These are phyloP conservation scores for Tuctoria greenei DNA, from an alignment of 176 grass and related monocot genomes.

Conservation along the genomic window DNA sequence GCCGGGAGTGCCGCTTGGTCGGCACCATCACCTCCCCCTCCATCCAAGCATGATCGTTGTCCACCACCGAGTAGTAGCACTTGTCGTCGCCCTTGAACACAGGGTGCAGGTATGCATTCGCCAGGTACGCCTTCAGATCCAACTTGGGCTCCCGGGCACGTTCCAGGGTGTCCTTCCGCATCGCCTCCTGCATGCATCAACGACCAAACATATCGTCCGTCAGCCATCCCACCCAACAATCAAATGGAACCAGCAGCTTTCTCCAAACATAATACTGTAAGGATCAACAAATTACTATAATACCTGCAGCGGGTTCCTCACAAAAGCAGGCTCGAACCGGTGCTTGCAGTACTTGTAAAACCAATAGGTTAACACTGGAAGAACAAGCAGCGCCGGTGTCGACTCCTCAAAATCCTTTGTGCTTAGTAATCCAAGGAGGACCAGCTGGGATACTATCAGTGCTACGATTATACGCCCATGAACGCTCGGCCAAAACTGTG, in stretches of 20 bases:
- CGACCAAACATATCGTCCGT: no score
- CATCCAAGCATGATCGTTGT: conserved; percentile 35
- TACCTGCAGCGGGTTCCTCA: conserved; percentile 81
- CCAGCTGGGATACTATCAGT: conserved; percentile 74
- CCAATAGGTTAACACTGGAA: conserved; percentile 81
- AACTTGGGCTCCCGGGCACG: conserved; percentile 84
- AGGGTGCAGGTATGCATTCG: conserved; percentile 66
- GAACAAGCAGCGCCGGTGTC: conserved; percentile 66
- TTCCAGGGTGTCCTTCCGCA: conserved; percentile 93
- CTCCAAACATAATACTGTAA: no score
- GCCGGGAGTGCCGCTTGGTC: conserved; percentile 80
- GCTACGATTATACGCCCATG: conserved; percentile 72
- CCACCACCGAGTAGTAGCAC: conserved; percentile 20
- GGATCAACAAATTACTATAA: not conserved
- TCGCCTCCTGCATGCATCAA: conserved; percentile 63
- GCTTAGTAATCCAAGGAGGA: conserved; percentile 79
- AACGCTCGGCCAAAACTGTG: conserved; percentile 92
- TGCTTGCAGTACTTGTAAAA: conserved; percentile 82
- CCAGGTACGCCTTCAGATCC: conserved; percentile 71
- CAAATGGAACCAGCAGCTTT: no score
- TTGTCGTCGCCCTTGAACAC: conserved; percentile 68
- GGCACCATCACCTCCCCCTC: conserved; percentile 68
- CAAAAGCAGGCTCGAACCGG: conserved; percentile 72
- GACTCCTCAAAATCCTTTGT: conserved; percentile 58
- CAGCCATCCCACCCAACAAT: no score